Conservation (phyloP, 371 early-diverging fungal species). For the Rhizopus delemar region DNA sequence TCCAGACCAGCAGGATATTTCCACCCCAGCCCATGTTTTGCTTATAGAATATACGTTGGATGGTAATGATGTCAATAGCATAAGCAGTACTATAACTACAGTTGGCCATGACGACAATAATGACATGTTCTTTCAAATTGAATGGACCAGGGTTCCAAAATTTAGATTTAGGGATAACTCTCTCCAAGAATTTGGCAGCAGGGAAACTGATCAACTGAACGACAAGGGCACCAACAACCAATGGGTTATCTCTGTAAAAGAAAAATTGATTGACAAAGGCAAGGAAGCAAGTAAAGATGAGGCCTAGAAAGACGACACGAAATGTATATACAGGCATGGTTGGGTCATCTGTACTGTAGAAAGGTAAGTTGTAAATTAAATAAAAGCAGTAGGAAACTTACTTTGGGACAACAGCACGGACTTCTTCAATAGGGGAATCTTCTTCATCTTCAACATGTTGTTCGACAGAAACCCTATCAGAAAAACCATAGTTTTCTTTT, state of each 20-base stretch:
- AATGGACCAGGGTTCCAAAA: conserved; percentile 84
- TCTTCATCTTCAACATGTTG: conserved; percentile 38
- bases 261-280: conserved; percentile 78
- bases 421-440: conserved; percentile 78
- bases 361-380: background rate
- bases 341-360: conserved; percentile 62
- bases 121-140: conserved; percentile 84
- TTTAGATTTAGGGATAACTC: conserved; percentile 51
- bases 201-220: conserved; percentile 67
- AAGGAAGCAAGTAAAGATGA: conserved; percentile 59
- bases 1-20: conserved; percentile 60
- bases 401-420: conserved; percentile 58
- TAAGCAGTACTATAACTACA: conserved; percentile 62
- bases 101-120: conserved; percentile 70
- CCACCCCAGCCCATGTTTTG: conserved; percentile 64
- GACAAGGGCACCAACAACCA: conserved; percentile 50
- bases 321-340: conserved; percentile 73
- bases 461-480: conserved; percentile 4
- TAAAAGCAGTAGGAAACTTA: conserved; percentile 2
- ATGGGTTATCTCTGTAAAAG: conserved; percentile 66
- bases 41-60: conserved; percentile 65
- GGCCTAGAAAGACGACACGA: conserved; percentile 71
- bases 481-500: conserved; percentile 13
- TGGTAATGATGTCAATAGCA: conserved; percentile 74
- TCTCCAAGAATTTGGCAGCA: conserved; percentile 64